phyloP scores from a whole-genome alignment of 768 basidiomycete species.

The Podaxis sp. region DNA sequence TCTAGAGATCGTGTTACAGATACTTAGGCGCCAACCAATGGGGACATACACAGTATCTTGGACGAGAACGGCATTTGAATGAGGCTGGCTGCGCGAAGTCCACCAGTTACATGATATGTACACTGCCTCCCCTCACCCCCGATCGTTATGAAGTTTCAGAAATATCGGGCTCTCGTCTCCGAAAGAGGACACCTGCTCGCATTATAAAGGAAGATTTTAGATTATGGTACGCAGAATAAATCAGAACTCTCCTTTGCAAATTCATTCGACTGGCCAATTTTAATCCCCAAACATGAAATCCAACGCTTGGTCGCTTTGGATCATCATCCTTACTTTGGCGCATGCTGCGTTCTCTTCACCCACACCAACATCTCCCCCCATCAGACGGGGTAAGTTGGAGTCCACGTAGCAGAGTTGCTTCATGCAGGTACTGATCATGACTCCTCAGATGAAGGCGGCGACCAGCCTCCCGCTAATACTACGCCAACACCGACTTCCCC shows the following conservation, averaged over 20 bases:
- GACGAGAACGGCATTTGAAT: not conserved
- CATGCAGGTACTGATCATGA: not conserved
- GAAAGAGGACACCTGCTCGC: not conserved
- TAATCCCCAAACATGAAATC: not conserved
- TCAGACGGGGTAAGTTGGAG: not conserved
- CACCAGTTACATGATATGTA: not conserved
- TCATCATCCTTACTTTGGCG: not conserved
- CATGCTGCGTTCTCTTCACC: not conserved
- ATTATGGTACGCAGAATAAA: not conserved
- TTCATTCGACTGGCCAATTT: no score
- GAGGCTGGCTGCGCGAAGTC: not conserved
- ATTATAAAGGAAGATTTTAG: not conserved
- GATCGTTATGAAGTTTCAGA: no score
- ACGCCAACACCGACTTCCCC: not conserved
- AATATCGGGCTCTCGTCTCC: not conserved
- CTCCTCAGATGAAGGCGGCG: not conserved
- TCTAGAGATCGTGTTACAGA: no score
- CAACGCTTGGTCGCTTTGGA: no score
- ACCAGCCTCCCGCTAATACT: not conserved
- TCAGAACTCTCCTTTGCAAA: not conserved
- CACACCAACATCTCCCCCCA: not conserved
- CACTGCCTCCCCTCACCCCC: no score
- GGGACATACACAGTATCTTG: no score
- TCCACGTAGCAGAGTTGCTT: not conserved
- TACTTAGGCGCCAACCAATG: no score